Conservation (phyloP, 331 rosid species). For the Cydonia oblonga region DNA sequence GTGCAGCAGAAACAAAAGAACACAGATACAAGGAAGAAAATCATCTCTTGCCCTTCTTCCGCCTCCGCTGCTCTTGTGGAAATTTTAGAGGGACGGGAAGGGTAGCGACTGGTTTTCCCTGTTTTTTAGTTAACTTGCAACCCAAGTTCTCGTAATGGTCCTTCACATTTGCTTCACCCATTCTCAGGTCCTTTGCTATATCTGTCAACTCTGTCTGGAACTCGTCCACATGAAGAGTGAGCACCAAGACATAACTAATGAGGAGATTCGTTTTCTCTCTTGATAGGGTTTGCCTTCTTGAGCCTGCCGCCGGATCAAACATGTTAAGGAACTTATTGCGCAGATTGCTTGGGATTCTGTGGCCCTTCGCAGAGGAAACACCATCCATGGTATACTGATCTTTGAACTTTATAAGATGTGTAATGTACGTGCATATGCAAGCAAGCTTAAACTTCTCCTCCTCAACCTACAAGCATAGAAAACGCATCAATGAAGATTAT, state of each 20-base stretch:
- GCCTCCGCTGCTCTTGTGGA: slow-evolving; percentile 29
- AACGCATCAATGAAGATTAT: neutral
- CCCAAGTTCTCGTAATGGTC: slow-evolving; percentile 46
- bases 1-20: neutral
- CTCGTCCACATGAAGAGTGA: slow-evolving; percentile 52
- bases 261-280: slow-evolving; percentile 54
- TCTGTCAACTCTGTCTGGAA: slow-evolving; percentile 46
- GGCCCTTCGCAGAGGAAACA: slow-evolving; percentile 38
- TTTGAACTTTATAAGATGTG: slow-evolving; percentile 57
- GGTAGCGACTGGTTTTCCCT: slow-evolving; percentile 4
- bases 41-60: slow-evolving; percentile 15
- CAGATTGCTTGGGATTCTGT: slow-evolving; percentile 51
- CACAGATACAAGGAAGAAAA: neutral
- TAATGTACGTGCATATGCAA: slow-evolving; percentile 37
- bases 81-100: slow-evolving; percentile 67
- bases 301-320: slow-evolving; percentile 31
- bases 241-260: slow-evolving; percentile 56
- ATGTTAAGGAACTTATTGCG: slow-evolving; percentile 34
- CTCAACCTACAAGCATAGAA: slow-evolving; percentile 42
- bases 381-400: slow-evolving; percentile 47
- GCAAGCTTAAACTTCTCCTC: slow-evolving; percentile 40
- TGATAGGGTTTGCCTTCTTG: slow-evolving; percentile 26
- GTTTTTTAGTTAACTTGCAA: slow-evolving; percentile 32
- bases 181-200: slow-evolving; percentile 65
- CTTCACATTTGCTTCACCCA: slow-evolving; percentile 14